Percentiles rank a stretch among this genome's conserved stretches.
Conservation (phyloP, 1,139 yeast genomes). For the Neolecta irregularis region DNA sequence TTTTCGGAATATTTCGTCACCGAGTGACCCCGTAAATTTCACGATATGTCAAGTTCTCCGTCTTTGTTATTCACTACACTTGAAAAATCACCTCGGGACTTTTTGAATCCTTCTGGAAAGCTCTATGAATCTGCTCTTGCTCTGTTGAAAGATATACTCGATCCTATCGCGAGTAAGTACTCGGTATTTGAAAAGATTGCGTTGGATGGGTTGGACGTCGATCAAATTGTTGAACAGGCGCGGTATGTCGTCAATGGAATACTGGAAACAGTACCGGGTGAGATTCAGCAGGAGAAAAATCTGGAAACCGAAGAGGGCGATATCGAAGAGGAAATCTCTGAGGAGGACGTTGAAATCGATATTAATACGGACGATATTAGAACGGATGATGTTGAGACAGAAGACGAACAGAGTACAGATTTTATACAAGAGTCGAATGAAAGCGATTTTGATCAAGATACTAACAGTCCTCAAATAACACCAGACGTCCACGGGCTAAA, state of each 20-base stretch:
- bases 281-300: constrained; percentile 17
- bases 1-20: no score
- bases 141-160: constrained; percentile 25
- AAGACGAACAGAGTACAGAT: constrained; percentile 15
- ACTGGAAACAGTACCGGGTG: constrained; percentile 36
- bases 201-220: constrained; percentile 74
- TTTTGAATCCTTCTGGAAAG: constrained; percentile 11
- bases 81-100: constrained; percentile 11
- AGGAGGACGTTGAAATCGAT: constrained; percentile 5
- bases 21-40: no score
- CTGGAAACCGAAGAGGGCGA: constrained; percentile 13
- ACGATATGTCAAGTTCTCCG: no score
- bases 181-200: constrained; percentile 62
- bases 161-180: constrained; percentile 46
- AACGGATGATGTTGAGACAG: constrained; percentile 16
- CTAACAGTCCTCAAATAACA: no score
- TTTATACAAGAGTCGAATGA: no score
- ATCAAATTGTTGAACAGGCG: constrained; percentile 89
- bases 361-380: constrained; percentile 16
- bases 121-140: constrained; percentile 10
- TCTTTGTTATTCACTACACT: no score
- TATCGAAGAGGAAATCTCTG: constrained; percentile 1
- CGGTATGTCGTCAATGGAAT: constrained; percentile 47
- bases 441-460: constrained; percentile 16
- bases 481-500: constrained; percentile 55